Percentiles rank a stretch among this genome's conserved stretches.
These are phyloP conservation scores for Cercospora sp. DNA, from an alignment of 2,329 filamentous ascomycete species.

Conservation along the genomic window DNA sequence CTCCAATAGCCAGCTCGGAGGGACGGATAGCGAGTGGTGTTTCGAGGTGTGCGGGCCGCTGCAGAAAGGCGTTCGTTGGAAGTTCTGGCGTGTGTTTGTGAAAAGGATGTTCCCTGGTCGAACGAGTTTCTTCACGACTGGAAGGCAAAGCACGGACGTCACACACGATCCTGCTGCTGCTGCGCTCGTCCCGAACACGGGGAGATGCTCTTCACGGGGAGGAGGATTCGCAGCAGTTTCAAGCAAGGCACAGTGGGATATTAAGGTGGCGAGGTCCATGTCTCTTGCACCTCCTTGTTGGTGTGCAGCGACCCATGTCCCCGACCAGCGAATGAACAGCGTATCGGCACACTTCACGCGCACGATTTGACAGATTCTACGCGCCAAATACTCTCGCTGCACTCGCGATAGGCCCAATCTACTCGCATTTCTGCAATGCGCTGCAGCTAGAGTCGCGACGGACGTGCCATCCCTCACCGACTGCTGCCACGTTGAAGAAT, in stretches of 20 bases:
- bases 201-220: neutral
- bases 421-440: neutral
- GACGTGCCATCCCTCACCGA: constrained; percentile 1
- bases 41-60: constrained; percentile 2
- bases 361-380: neutral
- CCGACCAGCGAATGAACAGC: constrained; percentile 2
- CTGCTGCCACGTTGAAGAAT: neutral
- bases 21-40: neutral
- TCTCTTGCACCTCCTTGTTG: neutral
- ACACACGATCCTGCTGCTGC: neutral
- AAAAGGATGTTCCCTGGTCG: constrained; percentile 8
- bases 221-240: neutral
- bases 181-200: neutral
- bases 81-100: neutral
- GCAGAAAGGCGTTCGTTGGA: neutral
- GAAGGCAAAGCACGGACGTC: neutral
- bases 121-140: neutral
- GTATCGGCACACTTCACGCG: neutral
- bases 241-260: neutral
- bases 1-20: neutral
- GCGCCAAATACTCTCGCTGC: neutral
- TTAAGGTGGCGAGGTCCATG: neutral
- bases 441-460: neutral
- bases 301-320: constrained; percentile 1
- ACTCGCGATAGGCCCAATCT: neutral